phyloP scores from a whole-genome alignment of 208 protist species.

The Wallacemonas sp. region DNA sequence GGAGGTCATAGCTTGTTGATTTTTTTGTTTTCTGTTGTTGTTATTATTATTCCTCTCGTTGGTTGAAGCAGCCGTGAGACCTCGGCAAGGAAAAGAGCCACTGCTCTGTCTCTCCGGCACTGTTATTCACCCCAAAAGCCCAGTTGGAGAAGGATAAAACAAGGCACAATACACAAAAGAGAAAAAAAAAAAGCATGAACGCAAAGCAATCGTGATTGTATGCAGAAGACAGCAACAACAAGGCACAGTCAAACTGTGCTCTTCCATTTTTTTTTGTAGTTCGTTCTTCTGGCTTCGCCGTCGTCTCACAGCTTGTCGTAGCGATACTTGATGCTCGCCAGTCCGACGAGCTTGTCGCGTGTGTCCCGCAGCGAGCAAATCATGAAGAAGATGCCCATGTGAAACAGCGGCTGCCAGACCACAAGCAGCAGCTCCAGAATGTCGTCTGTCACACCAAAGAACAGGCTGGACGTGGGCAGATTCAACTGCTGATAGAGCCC shows the following conservation, averaged over 20 bases:
- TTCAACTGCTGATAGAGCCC: conserved; percentile 1
- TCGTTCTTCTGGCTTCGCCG: neutral
- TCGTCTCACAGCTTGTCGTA: conserved; percentile 58
- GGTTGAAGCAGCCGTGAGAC: too few relatives aligned
- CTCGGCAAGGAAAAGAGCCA: too few relatives aligned
- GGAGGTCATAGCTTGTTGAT: too few relatives aligned
- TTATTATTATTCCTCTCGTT: too few relatives aligned
- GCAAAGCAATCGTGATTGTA: too few relatives aligned
- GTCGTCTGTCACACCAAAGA: conserved; percentile 28
- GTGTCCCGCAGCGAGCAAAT: conserved; percentile 43
- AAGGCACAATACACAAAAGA: too few relatives aligned
- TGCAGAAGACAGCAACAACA: conserved; percentile 4
- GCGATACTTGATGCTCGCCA: conserved; percentile 65
- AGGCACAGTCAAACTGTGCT: too few relatives aligned
- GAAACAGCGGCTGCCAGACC: conserved; percentile 77
- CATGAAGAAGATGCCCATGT: conserved; percentile 44
- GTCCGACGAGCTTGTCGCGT: conserved; percentile 42
- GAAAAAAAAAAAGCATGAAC: too few relatives aligned
- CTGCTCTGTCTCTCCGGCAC: too few relatives aligned
- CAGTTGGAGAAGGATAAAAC: too few relatives aligned
- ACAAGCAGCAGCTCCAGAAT: conserved; percentile 55
- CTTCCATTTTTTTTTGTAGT: neutral
- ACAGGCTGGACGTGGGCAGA: conserved; percentile 5
- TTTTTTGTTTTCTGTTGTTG: too few relatives aligned
- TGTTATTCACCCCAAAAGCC: too few relatives aligned